Base-by-base conservation (phyloP, 306 rosid genomes). In the Casuarina cunninghamiana region DNA sequence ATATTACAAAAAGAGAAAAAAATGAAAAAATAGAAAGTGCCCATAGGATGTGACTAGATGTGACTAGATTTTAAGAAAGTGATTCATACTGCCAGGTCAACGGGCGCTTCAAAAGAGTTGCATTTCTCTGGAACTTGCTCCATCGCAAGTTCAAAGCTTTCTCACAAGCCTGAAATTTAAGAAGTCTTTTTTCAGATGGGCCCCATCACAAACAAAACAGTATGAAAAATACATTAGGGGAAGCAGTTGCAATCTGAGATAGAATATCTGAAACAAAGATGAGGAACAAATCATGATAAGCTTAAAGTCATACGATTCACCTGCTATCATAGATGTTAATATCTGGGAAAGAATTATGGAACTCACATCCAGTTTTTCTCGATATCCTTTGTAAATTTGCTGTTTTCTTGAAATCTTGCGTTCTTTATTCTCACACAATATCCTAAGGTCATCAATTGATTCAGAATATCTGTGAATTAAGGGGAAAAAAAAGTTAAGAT, bases 21-120 rank as follows among this genome's bases (percentile, higher is more conserved):
- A 75, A 77, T 10, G 17, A 3, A 60, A 69, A 70, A 37, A 74
- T 21, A 49, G 1, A 53, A 10, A 37, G 68, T 15, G 2, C 12
- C n/a, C 17, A 77, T 35, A 71, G 44, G 21, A 78, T 55, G 39
- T 32, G 44, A 53, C 44, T 12, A n/a, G n/a, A n/a, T n/a, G n/a
- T n/a, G n/a, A n/a, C 6, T 44, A 50, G n/a, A n/a, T n/a, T 37
- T 53, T 46, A 5, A 43, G 50, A 54, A 32, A 72, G 75, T 81
- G 80, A 69, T 72, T 77, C 88, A 42, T 95, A 95, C 98, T 83
- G 89, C 97, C 98, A 92, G 32, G 93, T 89, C 79, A 95, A 75
- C 79, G 90, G 91, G 35, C 87, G 88, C 88, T 82, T 92, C 82
- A 91, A 77, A 75, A 82, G 77, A 67, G 53, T 66, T 41, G 96